Evolutionary conservation across 306 rosid species (phyloP).

Genomic region (Cicer yamashitae): DNA sequence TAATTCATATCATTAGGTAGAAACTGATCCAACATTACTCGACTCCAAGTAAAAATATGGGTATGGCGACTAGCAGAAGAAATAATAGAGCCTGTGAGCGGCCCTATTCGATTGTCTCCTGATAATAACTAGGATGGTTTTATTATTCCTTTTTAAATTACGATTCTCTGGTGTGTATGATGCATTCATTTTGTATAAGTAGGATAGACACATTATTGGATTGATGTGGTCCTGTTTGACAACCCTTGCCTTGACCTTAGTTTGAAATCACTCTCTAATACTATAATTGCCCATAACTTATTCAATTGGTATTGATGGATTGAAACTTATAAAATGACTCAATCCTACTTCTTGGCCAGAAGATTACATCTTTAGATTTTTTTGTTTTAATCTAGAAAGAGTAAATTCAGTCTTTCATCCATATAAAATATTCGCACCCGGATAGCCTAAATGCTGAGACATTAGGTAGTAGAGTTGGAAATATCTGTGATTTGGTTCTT

Average conservation of each 20-base stretch:
- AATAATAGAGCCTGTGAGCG: no score
- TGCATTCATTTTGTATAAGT: not conserved
- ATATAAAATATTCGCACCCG: not conserved
- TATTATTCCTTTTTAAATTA: not conserved
- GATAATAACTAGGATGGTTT: no score
- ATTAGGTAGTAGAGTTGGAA: constrained; percentile 33
- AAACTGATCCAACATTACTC: not conserved
- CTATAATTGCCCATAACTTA: not conserved
- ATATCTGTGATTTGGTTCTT: constrained; percentile 44
- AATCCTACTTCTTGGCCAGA: no score
- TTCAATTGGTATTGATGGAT: constrained; percentile 20
- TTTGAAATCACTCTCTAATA: constrained; percentile 12
- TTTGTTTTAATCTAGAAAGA: not conserved
- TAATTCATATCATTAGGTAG: not conserved
- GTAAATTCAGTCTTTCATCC: not conserved
- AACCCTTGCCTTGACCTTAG: constrained; percentile 5
- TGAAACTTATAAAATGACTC: constrained; percentile 7
- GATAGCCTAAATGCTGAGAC: constrained; percentile 36
- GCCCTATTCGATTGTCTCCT: no score
- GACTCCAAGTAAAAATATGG: not conserved
- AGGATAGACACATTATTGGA: constrained; percentile 1
- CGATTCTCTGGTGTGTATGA: not conserved
- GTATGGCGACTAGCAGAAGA: no score
- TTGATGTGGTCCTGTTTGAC: constrained; percentile 12
- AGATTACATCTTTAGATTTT: not conserved